Conservation (phyloP, 2,329 filamentous ascomycete species). For the Neonectria magnoliae region DNA sequence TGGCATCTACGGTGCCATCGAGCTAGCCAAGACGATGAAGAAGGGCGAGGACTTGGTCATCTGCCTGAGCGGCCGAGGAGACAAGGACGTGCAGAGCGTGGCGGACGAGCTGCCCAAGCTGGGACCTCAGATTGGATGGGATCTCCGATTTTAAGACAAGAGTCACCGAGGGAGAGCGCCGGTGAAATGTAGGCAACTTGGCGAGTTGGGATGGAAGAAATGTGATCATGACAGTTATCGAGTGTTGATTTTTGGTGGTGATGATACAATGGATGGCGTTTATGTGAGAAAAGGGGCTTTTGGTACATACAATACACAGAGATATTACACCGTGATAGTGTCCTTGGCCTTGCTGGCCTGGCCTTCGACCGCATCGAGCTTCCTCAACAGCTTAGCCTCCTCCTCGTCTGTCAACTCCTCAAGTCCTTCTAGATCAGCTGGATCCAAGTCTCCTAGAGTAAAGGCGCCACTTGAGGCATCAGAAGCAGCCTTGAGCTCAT, state of each 20-base stretch:
- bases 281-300: conserved; percentile 35
- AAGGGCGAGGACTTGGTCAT: conserved; percentile 92
- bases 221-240: conserved; percentile 27
- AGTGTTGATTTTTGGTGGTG: conserved; percentile 33
- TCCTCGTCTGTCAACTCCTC: conserved; percentile 54
- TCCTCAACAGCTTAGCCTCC: conserved; percentile 44
- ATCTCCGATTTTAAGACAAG: conserved; percentile 65
- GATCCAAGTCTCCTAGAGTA: conserved; percentile 54
- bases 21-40: conserved; percentile 91
- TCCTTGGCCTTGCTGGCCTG: conserved; percentile 23
- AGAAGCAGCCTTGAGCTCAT: conserved; percentile 52
- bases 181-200: conserved; percentile 2
- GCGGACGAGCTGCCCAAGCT: conserved; percentile 91
- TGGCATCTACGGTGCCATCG: conserved; percentile 87
- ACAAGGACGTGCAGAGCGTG: conserved; percentile 99
- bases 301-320: conserved; percentile 44
- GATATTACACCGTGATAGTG: conserved; percentile 37
- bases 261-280: conserved; percentile 42
- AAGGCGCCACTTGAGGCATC: conserved; percentile 53
- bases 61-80: conserved; percentile 90
- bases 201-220: conserved; percentile 24
- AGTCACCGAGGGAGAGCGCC: background rate
- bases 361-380: conserved; percentile 46
- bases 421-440: conserved; percentile 50
- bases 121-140: conserved; percentile 87